Evolutionary conservation across 148 eudicot species (phyloP), one percentile per base, ranked within the genome.

Genomic region (Oxyria digyna): DNA sequence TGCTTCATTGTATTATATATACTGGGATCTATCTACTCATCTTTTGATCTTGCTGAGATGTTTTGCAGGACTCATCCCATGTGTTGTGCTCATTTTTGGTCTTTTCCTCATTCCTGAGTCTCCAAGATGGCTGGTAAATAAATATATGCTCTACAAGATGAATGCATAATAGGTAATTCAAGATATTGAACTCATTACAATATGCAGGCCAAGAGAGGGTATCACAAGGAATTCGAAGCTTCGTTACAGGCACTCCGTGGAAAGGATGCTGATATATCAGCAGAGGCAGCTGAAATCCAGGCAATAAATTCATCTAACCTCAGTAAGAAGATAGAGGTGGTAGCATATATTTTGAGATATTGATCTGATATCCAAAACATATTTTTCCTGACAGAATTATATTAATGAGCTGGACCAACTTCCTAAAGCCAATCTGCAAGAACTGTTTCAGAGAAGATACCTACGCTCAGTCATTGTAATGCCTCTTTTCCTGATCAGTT

Each of bases 61-160:
- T 40, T n/a, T n/a, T 86, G 81, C 92, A 93, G 98, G 95, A 76
- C 43, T 93, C 59, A 43, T 85, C 31, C 98, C 98, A 37, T 87
- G 96, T 69, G 88, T 79, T 33, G 62, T 88, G 78, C 81, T 86
- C 69, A 64, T 94, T 52, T 52, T 86, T 20, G 98, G 98, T 63
- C 85, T 94, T 42, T 81, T 77, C 68, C 35, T 88, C 81, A 88
- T 88, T 42, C 98, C 98, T 20, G 98, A 94, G 72, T 94, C 97
- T 54, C 98, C 98, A 17, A 83, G 98, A 76, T 94, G 98, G 98
- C 84, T 94, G 85, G 98, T 94, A 85, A 88, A 72, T 70, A n/a
- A n/a, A n/a, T n/a, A 32, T 26, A 13, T 11, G 8, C 5, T 52
- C 1, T 17, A 8, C 35, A 35, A 27, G 18, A 29, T 24, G 62